Base-by-base conservation (phyloP, 2,329 filamentous ascomycete species). In the Aureobasidium sp. region DNA sequence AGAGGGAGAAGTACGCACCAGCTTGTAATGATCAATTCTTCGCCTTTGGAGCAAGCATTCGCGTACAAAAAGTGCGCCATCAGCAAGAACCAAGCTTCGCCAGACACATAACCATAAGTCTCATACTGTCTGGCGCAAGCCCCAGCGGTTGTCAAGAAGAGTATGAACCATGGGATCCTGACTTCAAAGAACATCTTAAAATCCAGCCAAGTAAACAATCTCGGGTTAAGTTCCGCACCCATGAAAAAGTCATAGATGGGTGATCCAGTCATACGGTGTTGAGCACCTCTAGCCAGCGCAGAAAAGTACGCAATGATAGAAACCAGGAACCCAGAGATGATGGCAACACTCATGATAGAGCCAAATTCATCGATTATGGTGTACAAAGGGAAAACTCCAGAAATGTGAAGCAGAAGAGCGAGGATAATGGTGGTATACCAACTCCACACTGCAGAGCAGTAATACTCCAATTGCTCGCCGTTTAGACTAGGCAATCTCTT, bases 181-280 rank as follows among this genome's bases (percentile, higher is more conserved):
- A 95, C 90, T 73, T 94, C 90, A 69, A 89, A 91, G 76, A 94
- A 94, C 89, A 92, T 92, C 77, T 92, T 92, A 77, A 91, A 89
- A 74, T 92, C 89, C 56, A 92, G 75, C 64, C 89, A 85, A 55
- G 86, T 87, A 70, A 96, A 59, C 10, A 59, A 82, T 65, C 89
- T 82, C 3, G 89, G 89, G 76, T 92, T 91, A 55, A 92, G 79
- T 76, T 92, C 89, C 9, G 87, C 87, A 58, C 89, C 89, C 83
- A 92, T 90, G 78, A 91, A 92, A 75, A 91, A 91, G 76, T 92
- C 89, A 71, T 91, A 91, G 67, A 91, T 76, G 29, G 80, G 81
- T 66, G 84, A 82, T n/a, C 88, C 88, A 5, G 89, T 93, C 90
- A 96, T 96, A 64, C 91, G 88, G 74, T 96, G 90, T 71, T 92